phyloP scores from a whole-genome alignment of 371 early-diverging fungal species.

The Smittium mucronatum region DNA sequence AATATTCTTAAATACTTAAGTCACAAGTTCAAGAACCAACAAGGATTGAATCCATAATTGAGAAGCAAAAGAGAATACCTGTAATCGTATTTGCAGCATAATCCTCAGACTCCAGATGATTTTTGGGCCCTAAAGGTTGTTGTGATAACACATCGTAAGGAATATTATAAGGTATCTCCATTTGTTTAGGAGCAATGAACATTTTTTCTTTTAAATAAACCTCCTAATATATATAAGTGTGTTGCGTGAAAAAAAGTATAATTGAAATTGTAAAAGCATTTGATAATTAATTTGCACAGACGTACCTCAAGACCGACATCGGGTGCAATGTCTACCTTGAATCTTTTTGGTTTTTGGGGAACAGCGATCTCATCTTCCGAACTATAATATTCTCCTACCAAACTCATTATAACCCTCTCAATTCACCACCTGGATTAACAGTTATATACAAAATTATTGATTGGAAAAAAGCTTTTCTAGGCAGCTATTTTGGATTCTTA shows the following conservation, averaged over 20 bases:
- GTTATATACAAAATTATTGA: too few species aligned
- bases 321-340: constrained; percentile 50
- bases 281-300: not conserved
- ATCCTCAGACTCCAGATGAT: constrained; percentile 45
- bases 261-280: not conserved
- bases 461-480: too few species aligned
- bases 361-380: constrained; percentile 7
- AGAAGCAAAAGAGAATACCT: constrained; percentile 47
- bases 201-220: constrained; percentile 29
- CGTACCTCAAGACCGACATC: constrained; percentile 59
- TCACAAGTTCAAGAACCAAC: not conserved
- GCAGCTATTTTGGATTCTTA: too few species aligned
- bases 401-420: constrained; percentile 5
- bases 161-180: constrained; percentile 59
- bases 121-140: constrained; percentile 59
- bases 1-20: not conserved
- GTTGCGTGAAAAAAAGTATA: not conserved
- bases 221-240: constrained; percentile 25
- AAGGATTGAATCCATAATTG: too few species aligned
- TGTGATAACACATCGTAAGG: constrained; percentile 56
- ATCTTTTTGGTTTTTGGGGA: constrained; percentile 10
- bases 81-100: constrained; percentile 51
- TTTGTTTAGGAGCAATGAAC: constrained; percentile 48
- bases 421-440: too few species aligned
- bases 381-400: constrained; percentile 5